Evolutionary conservation across 805 yeast species (phyloP).

Genomic region (Cyberlindnera maritima): DNA sequence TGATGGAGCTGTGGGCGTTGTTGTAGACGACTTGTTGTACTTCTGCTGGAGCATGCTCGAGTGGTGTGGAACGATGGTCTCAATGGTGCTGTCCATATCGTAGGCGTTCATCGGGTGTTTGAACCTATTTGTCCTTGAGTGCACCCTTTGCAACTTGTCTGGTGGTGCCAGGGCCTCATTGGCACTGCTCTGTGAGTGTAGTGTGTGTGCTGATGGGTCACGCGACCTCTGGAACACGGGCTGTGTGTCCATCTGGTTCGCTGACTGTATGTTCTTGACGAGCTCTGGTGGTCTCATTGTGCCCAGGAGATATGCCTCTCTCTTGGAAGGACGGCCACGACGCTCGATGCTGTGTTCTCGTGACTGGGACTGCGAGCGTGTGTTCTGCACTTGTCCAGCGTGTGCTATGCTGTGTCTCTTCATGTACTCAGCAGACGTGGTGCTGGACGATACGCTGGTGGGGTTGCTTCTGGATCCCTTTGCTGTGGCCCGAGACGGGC

Average conservation of each 20-base stretch:
- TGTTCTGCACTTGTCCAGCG: not conserved
- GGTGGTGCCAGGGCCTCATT: not conserved
- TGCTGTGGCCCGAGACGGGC: not conserved
- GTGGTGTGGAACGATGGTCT: constrained; percentile 22
- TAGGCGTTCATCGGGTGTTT: constrained; percentile 25
- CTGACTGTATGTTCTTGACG: constrained; percentile 18
- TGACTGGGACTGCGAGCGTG: not conserved
- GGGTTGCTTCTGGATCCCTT: not conserved
- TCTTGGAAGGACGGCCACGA: constrained; percentile 11
- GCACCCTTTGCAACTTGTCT: not conserved
- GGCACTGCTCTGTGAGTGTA: constrained; percentile 3
- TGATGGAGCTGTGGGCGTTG: not conserved
- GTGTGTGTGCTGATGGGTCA: constrained; percentile 14
- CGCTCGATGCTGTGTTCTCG: constrained; percentile 3
- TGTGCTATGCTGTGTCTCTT: constrained; percentile 8
- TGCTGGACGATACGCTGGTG: not conserved
- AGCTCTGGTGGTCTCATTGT: constrained; percentile 14
- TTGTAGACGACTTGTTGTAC: constrained; percentile 1
- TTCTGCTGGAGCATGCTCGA: constrained; percentile 18
- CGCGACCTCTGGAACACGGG: constrained; percentile 13
- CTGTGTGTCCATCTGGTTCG: not conserved
- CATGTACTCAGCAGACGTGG: not conserved
- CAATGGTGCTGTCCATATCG: constrained; percentile 14
- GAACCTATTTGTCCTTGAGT: constrained; percentile 9
- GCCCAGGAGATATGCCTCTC: not conserved